These are phyloP conservation scores for Cryptococcus sp. DNA, from an alignment of 1,284 basidiomycete genomes.

Conservation along the genomic window DNA sequence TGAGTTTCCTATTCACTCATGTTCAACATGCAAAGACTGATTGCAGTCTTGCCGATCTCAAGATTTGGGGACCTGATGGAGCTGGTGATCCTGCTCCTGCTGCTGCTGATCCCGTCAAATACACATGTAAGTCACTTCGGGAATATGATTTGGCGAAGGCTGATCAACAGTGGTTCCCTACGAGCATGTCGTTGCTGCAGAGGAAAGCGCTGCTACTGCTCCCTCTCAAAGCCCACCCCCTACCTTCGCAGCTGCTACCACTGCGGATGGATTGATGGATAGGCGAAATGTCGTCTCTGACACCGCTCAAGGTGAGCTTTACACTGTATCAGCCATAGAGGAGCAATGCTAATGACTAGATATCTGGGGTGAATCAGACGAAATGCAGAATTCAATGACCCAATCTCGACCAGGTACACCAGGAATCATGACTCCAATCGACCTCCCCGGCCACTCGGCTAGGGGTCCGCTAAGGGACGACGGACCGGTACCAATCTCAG, in stretches of 20 bases:
- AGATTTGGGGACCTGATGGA: conserved; percentile 71
- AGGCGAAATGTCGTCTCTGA: conserved; percentile 38
- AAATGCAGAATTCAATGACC: conserved; percentile 16
- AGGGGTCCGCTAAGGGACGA: background rate
- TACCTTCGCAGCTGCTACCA: conserved; percentile 40
- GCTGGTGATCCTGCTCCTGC: conserved; percentile 56
- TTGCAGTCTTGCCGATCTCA: conserved; percentile 57
- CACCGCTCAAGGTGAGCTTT: conserved; percentile 23
- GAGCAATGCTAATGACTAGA: conserved; percentile 14
- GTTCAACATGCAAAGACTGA: background rate
- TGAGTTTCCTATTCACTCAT: conserved; percentile 10
- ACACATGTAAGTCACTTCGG: conserved; percentile 51
- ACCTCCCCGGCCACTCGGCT: background rate
- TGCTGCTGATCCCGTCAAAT: conserved; percentile 55
- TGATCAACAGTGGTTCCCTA: conserved; percentile 58
- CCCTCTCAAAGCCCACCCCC: conserved; percentile 38
- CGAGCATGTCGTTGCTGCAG: conserved; percentile 57
- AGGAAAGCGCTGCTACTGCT: conserved; percentile 20
- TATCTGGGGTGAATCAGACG: conserved; percentile 35
- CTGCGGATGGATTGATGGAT: conserved; percentile 28
- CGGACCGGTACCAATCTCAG: background rate
- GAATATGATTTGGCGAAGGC: background rate
- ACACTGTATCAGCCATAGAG: background rate
- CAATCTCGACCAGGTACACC: conserved; percentile 25
- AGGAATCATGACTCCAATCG: conserved; percentile 4